A percentile compares a stretch with the other conserved stretches of the same genome.
Conservation (phyloP, 768 basidiomycete genomes). For the Mycena rebaudengoi region DNA sequence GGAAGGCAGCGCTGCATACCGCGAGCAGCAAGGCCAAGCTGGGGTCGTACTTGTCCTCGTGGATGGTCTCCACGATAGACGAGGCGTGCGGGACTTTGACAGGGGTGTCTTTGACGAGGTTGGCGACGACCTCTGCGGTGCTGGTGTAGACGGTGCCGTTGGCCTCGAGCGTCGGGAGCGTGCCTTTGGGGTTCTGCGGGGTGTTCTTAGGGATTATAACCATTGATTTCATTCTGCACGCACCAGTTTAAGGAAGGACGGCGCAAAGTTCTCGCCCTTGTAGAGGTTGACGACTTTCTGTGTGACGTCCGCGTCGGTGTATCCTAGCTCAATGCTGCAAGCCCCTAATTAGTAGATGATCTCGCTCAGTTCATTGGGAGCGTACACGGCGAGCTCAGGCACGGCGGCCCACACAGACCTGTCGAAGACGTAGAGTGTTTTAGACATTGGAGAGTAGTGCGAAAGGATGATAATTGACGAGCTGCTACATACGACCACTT, state of each 20-base stretch:
- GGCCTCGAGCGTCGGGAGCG: constrained; percentile 50
- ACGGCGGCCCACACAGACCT: constrained; percentile 38
- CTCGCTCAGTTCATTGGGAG: too few relatives aligned
- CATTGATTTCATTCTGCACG: too few relatives aligned
- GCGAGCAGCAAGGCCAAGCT: constrained; percentile 55
- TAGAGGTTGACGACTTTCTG: constrained; percentile 48
- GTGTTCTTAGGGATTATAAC: too few relatives aligned
- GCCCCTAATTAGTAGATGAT: too few relatives aligned
- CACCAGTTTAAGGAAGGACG: constrained; percentile 53
- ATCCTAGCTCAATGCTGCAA: constrained; percentile 53
- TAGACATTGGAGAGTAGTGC: constrained; percentile 19
- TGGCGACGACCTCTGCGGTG: constrained; percentile 49
- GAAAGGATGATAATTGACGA: background rate
- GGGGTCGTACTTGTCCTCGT: constrained; percentile 55
- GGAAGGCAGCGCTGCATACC: constrained; percentile 33
- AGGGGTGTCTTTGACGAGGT: constrained; percentile 50
- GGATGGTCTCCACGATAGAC: constrained; percentile 47
- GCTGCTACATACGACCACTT: constrained; percentile 1
- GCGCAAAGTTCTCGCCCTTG: constrained; percentile 58
- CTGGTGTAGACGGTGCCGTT: constrained; percentile 45
- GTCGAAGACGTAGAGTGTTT: constrained; percentile 34
- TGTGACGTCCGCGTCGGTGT: constrained; percentile 45
- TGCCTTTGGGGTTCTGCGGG: constrained; percentile 50
- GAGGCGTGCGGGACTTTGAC: constrained; percentile 40
- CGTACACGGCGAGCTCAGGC: constrained; percentile 36